These are phyloP conservation scores for Fraxinus velutina DNA, from an alignment of 305 asterid genomes.

Conservation along the genomic window DNA sequence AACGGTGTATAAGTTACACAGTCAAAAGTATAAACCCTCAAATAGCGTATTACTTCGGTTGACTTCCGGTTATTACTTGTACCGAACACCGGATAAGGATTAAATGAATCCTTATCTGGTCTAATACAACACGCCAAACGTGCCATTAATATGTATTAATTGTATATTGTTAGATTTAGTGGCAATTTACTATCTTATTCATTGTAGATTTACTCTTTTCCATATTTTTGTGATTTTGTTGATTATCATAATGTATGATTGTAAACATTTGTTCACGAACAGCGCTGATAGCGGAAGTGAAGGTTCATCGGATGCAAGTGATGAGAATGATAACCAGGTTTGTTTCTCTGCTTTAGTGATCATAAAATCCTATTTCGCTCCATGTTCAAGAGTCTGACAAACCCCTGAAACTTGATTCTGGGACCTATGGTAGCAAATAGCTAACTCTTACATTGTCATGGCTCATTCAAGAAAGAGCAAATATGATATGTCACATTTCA, in stretches of 20 bases:
- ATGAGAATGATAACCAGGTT: constrained; percentile 67
- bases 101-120: neutral
- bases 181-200: neutral
- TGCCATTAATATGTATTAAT: neutral
- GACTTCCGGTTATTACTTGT: neutral
- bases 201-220: neutral
- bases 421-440: neutral
- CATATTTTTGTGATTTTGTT: constrained; percentile 2
- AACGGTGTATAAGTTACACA: neutral
- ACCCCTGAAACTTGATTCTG: neutral
- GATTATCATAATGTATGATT: constrained; percentile 22
- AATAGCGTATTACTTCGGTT: neutral
- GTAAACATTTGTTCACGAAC: constrained; percentile 32
- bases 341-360: constrained; percentile 1
- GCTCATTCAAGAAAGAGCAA: neutral
- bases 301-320: constrained; percentile 82
- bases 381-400: neutral
- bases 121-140: neutral
- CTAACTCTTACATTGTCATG: neutral
- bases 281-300: constrained; percentile 92
- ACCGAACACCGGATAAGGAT: neutral
- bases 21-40: neutral
- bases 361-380: neutral
- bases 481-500: neutral
- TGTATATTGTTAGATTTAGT: neutral